Conservation (phyloP, 305 asterid species). For the Fraxinus xanthoxyloides region DNA sequence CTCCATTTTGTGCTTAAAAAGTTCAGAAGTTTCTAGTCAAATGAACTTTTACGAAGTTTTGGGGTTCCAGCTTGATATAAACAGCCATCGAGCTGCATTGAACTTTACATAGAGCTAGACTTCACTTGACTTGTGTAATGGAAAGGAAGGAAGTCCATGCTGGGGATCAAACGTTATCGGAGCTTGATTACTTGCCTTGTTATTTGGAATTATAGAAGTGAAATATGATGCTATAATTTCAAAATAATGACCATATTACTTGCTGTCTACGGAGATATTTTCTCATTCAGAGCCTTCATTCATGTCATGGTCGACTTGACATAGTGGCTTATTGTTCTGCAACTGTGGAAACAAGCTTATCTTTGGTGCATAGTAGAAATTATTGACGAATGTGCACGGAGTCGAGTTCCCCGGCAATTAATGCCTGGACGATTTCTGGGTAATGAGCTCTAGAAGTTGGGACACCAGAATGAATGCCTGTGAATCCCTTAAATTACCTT, state of each 20-base stretch:
- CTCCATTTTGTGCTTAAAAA: background rate
- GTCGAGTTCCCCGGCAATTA: background rate
- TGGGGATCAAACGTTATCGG: background rate
- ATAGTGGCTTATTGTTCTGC: background rate
- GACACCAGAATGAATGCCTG: slow-evolving; percentile 5
- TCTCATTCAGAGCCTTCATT: background rate
- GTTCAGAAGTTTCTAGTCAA: background rate
- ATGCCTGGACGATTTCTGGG: slow-evolving; percentile 5
- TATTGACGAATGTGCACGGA: background rate
- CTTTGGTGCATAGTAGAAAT: background rate
- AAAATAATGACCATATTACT: background rate
- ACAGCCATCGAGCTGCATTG: background rate
- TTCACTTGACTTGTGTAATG: background rate
- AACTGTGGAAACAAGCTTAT: background rate
- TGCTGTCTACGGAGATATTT: background rate
- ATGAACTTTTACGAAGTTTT: background rate
- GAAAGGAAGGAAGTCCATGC: background rate
- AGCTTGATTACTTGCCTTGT: background rate
- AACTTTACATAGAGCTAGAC: background rate
- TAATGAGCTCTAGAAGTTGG: slow-evolving; percentile 3
- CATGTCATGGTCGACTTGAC: background rate
- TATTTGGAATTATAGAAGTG: too few relatives aligned
- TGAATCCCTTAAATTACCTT: slow-evolving; percentile 18
- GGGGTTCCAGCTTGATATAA: background rate
- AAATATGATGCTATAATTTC: background rate